phyloP scores from a whole-genome alignment of 805 yeast species.

The Lipomyces oligophaga region DNA sequence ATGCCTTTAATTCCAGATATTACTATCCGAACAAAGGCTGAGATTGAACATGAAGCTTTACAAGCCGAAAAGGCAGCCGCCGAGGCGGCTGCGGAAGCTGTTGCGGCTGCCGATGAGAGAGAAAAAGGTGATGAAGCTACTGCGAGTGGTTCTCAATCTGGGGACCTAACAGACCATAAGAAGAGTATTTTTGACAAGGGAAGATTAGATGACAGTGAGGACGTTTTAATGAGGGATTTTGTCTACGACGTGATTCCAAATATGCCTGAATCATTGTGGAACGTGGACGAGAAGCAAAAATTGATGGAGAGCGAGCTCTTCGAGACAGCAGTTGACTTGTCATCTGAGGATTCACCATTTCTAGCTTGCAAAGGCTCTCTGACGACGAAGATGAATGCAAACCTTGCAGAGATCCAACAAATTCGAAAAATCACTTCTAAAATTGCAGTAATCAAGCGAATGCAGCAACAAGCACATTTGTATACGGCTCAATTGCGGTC shows the following conservation, averaged over 20 bases:
- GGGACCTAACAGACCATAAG: neutral
- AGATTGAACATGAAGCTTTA: slow-evolving; percentile 42
- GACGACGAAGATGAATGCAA: slow-evolving; percentile 55
- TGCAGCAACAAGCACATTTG: slow-evolving; percentile 65
- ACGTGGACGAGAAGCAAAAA: slow-evolving; percentile 8
- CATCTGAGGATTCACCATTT: slow-evolving; percentile 41
- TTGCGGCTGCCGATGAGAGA: too few relatives aligned
- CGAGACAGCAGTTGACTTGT: slow-evolving; percentile 32
- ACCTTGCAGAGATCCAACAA: slow-evolving; percentile 78
- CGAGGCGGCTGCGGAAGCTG: too few relatives aligned
- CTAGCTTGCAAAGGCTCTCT: slow-evolving; percentile 53
- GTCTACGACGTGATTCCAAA: slow-evolving; percentile 86
- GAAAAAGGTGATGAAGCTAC: slow-evolving; percentile 4
- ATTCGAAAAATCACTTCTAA: slow-evolving; percentile 84
- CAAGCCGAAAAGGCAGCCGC: too few relatives aligned
- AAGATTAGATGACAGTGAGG: slow-evolving; percentile 17
- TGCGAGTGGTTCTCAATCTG: neutral
- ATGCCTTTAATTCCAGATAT: slow-evolving; percentile 89
- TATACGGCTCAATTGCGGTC: slow-evolving; percentile 62
- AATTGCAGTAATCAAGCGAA: slow-evolving; percentile 78
- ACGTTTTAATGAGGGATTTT: slow-evolving; percentile 34
- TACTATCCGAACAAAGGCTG: slow-evolving; percentile 52
- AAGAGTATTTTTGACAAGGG: slow-evolving; percentile 6
- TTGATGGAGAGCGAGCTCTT: slow-evolving; percentile 20
- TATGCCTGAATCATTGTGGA: slow-evolving; percentile 55